Evolutionary conservation across 2,329 filamentous ascomycete species (phyloP), one percentile per base, ranked within the genome.

Genomic region (Magnaporthiopsis rhizophila): DNA sequence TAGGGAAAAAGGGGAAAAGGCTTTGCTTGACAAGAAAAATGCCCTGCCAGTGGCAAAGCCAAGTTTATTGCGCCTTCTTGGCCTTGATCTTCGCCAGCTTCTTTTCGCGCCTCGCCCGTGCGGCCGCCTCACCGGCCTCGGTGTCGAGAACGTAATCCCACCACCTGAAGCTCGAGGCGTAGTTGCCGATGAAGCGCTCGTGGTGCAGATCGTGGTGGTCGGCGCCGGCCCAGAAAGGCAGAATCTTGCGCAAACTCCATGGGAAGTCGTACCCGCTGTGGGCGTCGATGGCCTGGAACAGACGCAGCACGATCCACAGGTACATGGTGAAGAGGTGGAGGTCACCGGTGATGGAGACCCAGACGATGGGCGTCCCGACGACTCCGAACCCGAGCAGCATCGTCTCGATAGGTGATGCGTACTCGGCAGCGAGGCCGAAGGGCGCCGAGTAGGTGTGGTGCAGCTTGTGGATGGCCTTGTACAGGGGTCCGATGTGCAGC

Each of bases 231-330:
- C 95, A 99, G 86, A 99, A 93, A 50, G 95, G 95, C 62, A 99
- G 81, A 83, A 70, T 90, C 78, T 97, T 91, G 78, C 93, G 92
- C 79, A 99, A 80, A 73, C 89, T 94, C 92, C 93, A 99, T 67
- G 95, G 95, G 80, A 99, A 98, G 75, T 99, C 95, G 78, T 98
- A 99, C 68, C 95, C 95, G 72, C 90, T 95, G 82, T 99, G 95
- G 36, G 95, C 90, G 76, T 99, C 95, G 75, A 99, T 96, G 72
- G 95, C 95, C 81, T 99, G 95, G 85, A 96, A 96, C 26, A 99
- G 83, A 70, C 95, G 92, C 70, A 92, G 82, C 64, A 92, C 82
- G 72, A 99, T 98, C 95, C 95, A 99, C 69, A 89, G 74, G 80
- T 98, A 99, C 93, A 99, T 98, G 72, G 95, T 99, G 75, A 97